A percentile compares a stretch with the other conserved stretches of the same genome.
These are phyloP conservation scores for Nannochloropsis gaditana DNA, from an alignment of 108 stramenopile genomes.

Conservation along the genomic window DNA sequence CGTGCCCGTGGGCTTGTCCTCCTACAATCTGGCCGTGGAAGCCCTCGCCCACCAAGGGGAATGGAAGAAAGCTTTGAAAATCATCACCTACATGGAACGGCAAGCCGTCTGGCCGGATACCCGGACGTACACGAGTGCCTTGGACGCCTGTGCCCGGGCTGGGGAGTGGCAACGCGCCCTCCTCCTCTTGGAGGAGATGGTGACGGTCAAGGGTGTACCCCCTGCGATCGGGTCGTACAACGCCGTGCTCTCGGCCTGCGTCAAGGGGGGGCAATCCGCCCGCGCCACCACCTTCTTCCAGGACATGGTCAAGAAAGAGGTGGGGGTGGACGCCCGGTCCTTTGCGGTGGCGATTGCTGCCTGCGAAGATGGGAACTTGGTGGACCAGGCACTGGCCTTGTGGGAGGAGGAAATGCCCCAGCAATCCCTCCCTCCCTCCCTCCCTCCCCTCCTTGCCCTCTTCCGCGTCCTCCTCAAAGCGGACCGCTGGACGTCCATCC, in stretches of 20 bases:
- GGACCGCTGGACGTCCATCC: background rate
- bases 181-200: background rate
- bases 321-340: background rate
- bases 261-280: conserved; percentile 28
- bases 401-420: conserved; percentile 7
- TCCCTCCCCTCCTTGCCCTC: background rate
- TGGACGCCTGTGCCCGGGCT: background rate
- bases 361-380: background rate
- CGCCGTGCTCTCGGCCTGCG: conserved; percentile 26
- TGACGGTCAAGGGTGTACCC: conserved; percentile 21
- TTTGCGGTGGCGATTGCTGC: background rate
- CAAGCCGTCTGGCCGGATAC: background rate
- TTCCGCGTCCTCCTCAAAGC: background rate
- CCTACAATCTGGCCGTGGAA: background rate
- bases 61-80: conserved; percentile 1
- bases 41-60: background rate
- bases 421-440: background rate
- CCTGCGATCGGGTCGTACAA: conserved; percentile 24
- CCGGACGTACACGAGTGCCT: background rate
- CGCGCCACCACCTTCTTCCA: conserved; percentile 22
- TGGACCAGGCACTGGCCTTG: background rate
- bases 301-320: conserved; percentile 25
- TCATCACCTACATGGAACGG: conserved; percentile 7
- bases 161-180: background rate
- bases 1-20: background rate